Evolutionary conservation across 2,329 filamentous ascomycete genomes (phyloP).

Genomic region (Ploettnerulaceae sp.): DNA sequence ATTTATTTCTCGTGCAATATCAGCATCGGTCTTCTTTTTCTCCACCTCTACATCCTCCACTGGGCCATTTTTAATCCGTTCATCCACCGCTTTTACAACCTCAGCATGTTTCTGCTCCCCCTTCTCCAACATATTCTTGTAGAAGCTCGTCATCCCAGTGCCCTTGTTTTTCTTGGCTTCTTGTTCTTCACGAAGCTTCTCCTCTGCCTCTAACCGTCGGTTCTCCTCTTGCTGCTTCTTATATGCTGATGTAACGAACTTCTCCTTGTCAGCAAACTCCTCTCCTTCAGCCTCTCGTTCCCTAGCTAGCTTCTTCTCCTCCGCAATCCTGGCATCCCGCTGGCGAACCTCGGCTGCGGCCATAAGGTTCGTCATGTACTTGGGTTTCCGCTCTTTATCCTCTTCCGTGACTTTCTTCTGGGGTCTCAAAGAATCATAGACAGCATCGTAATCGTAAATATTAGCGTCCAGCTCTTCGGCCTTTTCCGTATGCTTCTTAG

Average conservation of each 20-base stretch:
- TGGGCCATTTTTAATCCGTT: slow-evolving; percentile 42
- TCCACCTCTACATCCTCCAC: slow-evolving; percentile 37
- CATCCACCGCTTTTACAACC: slow-evolving; percentile 62
- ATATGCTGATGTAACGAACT: slow-evolving; percentile 80
- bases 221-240: slow-evolving; percentile 77
- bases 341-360: slow-evolving; percentile 71
- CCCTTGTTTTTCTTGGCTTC: slow-evolving; percentile 60
- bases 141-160: slow-evolving; percentile 74
- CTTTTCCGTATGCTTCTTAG: slow-evolving; percentile 58
- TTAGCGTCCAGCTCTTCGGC: slow-evolving; percentile 65
- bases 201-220: slow-evolving; percentile 63
- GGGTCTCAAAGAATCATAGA: slow-evolving; percentile 72
- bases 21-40: slow-evolving; percentile 51
- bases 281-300: slow-evolving; percentile 79
- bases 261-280: slow-evolving; percentile 76
- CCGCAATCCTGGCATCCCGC: slow-evolving; percentile 70
- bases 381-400: slow-evolving; percentile 59
- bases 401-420: slow-evolving; percentile 52
- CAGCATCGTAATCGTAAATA: slow-evolving; percentile 81
- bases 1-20: slow-evolving; percentile 64
- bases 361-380: slow-evolving; percentile 73
- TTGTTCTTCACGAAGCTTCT: slow-evolving; percentile 59
- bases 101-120: slow-evolving; percentile 67
- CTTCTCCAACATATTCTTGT: slow-evolving; percentile 66
- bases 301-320: slow-evolving; percentile 73